phyloP scores from a whole-genome alignment of 2,329 filamentous ascomycete species.

The Blastomyces percursus region DNA sequence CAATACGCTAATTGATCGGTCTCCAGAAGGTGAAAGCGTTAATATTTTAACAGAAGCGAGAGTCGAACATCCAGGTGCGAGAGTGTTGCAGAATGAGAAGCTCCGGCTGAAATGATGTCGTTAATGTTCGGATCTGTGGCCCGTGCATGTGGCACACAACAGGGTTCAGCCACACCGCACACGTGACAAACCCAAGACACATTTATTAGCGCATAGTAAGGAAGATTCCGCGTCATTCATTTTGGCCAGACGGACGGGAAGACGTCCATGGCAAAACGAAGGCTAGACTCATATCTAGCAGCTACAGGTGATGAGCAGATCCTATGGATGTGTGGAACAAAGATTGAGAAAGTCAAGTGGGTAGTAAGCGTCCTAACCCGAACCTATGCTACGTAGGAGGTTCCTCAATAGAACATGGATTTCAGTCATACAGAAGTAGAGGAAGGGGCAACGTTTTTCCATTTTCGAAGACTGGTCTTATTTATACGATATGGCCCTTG shows the following conservation, averaged over 20 bases:
- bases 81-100: background rate
- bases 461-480: background rate
- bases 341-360: background rate
- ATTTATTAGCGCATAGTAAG: too few species aligned
- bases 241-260: background rate
- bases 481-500: constrained; percentile 53
- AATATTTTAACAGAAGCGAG: background rate
- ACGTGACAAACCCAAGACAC: too few species aligned
- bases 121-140: background rate
- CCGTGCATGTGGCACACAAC: background rate
- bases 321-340: background rate
- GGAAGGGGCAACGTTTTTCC: background rate
- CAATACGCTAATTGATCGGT: too few species aligned
- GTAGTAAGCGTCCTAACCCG: background rate
- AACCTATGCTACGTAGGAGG: background rate
- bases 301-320: background rate
- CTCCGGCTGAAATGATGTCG: background rate
- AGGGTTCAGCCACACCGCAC: too few species aligned
- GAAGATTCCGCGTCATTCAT: too few species aligned
- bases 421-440: background rate
- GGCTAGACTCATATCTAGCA: too few species aligned
- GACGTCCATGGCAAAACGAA: background rate
- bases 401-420: background rate
- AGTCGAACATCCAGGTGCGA: background rate
- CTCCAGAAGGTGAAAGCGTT: background rate